Conservation (phyloP, 805 yeast genomes). For the Saturnispora hagleri region DNA sequence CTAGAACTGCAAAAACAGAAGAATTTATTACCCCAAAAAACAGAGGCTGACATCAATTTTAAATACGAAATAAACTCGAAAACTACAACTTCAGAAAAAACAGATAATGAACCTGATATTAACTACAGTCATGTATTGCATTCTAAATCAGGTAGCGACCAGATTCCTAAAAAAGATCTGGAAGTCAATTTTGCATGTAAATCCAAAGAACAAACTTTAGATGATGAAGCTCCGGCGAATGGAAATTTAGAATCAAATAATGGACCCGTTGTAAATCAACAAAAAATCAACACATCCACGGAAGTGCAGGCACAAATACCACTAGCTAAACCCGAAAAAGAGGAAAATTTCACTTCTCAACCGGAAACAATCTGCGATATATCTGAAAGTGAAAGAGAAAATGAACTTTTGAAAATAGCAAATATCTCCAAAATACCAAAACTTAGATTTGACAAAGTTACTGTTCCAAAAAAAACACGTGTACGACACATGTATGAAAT, state of each 20-base stretch:
- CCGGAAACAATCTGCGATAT: neutral
- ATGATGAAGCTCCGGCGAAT: neutral
- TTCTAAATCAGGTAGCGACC: neutral
- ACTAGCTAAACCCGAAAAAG: neutral
- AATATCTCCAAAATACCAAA: neutral
- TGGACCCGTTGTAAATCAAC: neutral
- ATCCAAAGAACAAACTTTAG: neutral
- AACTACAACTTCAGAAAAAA: neutral
- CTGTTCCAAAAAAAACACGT: neutral
- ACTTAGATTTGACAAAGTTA: neutral
- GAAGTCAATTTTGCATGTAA: neutral
- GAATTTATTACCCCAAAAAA: neutral
- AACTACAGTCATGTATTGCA: neutral
- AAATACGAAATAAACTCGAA: neutral
- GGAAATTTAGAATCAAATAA: neutral
- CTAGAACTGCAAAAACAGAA: neutral
- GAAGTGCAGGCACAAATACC: neutral
- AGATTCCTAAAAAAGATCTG: neutral
- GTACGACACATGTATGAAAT: neutral
- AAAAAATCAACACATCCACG: neutral
- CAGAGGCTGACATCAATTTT: neutral
- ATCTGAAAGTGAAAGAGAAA: neutral
- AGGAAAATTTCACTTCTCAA: neutral
- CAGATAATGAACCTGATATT: neutral
- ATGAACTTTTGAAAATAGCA: neutral